A percentile compares a stretch with the other conserved stretches of the same genome.
These are phyloP conservation scores for Crucihimalaya himalaica DNA, from an alignment of 345 rosid genomes.

Conservation along the genomic window DNA sequence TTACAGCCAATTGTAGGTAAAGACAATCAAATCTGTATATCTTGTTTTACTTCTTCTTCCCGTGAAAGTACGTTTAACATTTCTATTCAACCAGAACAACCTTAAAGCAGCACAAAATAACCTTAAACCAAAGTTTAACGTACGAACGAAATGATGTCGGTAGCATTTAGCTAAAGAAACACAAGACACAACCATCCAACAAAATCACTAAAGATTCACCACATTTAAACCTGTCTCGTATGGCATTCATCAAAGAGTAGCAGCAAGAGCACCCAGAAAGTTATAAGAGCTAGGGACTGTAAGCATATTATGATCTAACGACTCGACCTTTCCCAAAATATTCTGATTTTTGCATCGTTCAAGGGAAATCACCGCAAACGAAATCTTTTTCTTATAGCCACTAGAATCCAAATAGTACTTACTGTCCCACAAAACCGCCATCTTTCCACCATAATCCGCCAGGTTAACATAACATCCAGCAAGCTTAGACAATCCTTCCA, in stretches of 20 bases:
- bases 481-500: constrained; percentile 53
- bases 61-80: not conserved
- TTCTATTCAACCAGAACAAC: not conserved
- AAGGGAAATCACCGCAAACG: constrained; percentile 61
- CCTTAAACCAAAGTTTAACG: not conserved
- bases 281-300: constrained; percentile 44
- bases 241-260: constrained; percentile 6
- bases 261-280: constrained; percentile 53
- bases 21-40: not conserved
- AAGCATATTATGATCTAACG: constrained; percentile 55
- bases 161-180: not conserved
- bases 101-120: not conserved
- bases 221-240: not conserved
- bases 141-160: not conserved
- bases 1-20: no score
- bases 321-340: constrained; percentile 52
- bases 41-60: not conserved
- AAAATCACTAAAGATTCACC: not conserved
- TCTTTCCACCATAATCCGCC: constrained; percentile 51
- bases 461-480: constrained; percentile 52
- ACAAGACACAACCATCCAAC: not conserved
- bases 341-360: constrained; percentile 44
- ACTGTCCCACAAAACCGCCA: constrained; percentile 72
- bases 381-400: constrained; percentile 45
- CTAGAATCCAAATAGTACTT: not conserved